Conservation (phyloP, 2,329 filamentous ascomycete genomes). For the Penicillium rolfsii region DNA sequence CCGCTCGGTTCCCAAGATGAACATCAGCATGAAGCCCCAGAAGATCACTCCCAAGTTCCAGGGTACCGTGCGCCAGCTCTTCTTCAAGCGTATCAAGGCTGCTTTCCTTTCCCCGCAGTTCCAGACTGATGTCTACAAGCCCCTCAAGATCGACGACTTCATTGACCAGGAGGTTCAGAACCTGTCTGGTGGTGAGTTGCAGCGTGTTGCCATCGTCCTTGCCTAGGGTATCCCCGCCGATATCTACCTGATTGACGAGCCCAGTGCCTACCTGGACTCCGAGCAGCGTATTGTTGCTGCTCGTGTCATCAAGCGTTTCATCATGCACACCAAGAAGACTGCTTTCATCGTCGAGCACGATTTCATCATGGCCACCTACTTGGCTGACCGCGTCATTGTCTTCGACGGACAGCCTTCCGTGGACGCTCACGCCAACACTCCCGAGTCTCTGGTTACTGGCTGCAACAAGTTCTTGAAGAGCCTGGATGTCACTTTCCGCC, state of each 20-base stretch:
- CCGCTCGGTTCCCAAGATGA: conserved; percentile 83
- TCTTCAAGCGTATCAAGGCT: conserved; percentile 99
- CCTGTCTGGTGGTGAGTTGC: conserved; percentile 97
- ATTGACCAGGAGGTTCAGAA: conserved; percentile 99
- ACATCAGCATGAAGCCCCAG: conserved; percentile 99
- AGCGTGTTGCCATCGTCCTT: conserved; percentile 96
- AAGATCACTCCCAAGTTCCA: conserved; percentile 99
- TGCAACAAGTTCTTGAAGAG: conserved; percentile 98
- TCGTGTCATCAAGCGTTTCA: conserved; percentile 98
- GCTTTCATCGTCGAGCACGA: conserved; percentile 99
- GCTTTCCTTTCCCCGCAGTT: conserved; percentile 96
- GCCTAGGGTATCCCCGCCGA: conserved; percentile 95
- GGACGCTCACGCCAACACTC: conserved; percentile 81
- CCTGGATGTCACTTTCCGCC: conserved; percentile 96
- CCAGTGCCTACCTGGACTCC: conserved; percentile 94
- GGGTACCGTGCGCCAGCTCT: conserved; percentile 93
- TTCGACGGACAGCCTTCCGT: conserved; percentile 94
- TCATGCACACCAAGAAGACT: conserved; percentile 99
- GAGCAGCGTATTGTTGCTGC: conserved; percentile 98
- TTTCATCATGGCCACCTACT: conserved; percentile 91
- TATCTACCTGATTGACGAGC: conserved; percentile 98
- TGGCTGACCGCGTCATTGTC: conserved; percentile 94
- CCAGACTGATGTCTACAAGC: conserved; percentile 99
- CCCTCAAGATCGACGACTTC: conserved; percentile 98
- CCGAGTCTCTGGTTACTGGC: conserved; percentile 89